Percentiles rank a stretch among this genome's conserved stretches.
phyloP scores from a whole-genome alignment of 1,284 basidiomycete genomes.

The Wallemia mellicola region DNA sequence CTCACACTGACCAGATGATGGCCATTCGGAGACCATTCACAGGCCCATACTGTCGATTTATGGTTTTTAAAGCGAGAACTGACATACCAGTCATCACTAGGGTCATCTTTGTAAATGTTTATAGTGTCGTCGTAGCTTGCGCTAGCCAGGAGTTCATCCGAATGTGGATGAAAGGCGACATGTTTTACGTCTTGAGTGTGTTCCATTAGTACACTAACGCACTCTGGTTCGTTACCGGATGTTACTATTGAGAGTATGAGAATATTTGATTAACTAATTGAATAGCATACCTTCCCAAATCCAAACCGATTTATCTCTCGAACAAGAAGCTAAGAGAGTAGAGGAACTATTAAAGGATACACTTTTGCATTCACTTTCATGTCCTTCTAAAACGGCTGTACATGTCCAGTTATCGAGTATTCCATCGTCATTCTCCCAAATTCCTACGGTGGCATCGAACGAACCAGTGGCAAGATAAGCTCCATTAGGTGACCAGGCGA shows the following conservation, averaged over 20 bases:
- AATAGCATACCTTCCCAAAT: constrained; percentile 78
- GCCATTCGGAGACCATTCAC: constrained; percentile 48
- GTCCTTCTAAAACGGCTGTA: constrained; percentile 62
- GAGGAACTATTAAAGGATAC: constrained; percentile 58
- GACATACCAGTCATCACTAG: constrained; percentile 78
- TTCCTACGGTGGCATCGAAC: constrained; percentile 71
- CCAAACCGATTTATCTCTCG: constrained; percentile 92
- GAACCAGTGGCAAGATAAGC: constrained; percentile 70
- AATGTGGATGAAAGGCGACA: background rate
- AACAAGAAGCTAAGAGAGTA: constrained; percentile 62
- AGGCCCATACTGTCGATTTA: constrained; percentile 65
- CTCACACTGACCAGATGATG: constrained; percentile 46
- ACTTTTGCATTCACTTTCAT: constrained; percentile 91
- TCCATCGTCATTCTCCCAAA: constrained; percentile 48
- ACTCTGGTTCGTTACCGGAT: constrained; percentile 81
- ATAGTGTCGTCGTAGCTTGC: constrained; percentile 93
- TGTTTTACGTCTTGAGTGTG: constrained; percentile 31
- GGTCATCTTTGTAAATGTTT: constrained; percentile 78
- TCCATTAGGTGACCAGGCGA: constrained; percentile 77
- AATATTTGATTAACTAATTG: too few relatives aligned
- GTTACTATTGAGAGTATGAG: constrained; percentile 24
- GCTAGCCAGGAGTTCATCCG: constrained; percentile 75
- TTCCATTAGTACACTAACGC: constrained; percentile 84
- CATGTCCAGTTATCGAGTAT: constrained; percentile 37
- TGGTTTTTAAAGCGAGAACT: constrained; percentile 54